phyloP scores from a whole-genome alignment of 805 yeast species.

The Suhomyces faveliae region DNA sequence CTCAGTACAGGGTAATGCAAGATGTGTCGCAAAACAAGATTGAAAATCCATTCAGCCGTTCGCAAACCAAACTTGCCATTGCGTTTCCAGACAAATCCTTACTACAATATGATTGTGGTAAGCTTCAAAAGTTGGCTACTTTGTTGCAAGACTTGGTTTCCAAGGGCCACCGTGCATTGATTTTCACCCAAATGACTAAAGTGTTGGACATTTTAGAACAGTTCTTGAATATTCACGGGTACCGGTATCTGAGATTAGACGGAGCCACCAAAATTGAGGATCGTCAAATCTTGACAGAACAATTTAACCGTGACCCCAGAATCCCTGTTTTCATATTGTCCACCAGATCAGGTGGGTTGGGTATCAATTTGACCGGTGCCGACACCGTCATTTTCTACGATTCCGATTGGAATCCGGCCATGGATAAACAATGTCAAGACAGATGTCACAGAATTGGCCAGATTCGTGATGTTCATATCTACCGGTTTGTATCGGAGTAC shows the following conservation, averaged over 20 bases:
- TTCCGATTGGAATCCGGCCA: constrained; percentile 99
- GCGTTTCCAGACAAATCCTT: constrained; percentile 95
- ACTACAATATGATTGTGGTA: constrained; percentile 95
- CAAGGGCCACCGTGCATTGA: constrained; percentile 89
- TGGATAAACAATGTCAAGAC: constrained; percentile 99
- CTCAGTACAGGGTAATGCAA: constrained; percentile 30
- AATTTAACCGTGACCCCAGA: constrained; percentile 81
- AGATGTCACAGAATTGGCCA: constrained; percentile 99
- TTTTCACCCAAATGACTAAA: constrained; percentile 97
- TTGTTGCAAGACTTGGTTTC: constrained; percentile 74
- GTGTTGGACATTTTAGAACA: constrained; percentile 92
- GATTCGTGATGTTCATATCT: constrained; percentile 95
- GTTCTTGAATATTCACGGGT: constrained; percentile 91
- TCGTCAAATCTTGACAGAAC: constrained; percentile 89
- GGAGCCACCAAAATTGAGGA: constrained; percentile 98
- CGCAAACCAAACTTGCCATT: constrained; percentile 83
- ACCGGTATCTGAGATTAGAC: constrained; percentile 89
- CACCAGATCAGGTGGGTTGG: constrained; percentile 97
- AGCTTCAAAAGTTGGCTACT: constrained; percentile 78
- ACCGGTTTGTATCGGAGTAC: constrained; percentile 91
- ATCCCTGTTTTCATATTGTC: constrained; percentile 91
- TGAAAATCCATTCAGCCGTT: constrained; percentile 63
- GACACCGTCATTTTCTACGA: constrained; percentile 98
- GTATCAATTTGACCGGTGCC: constrained; percentile 96
- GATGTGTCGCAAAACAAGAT: constrained; percentile 40